These are phyloP conservation scores for Kitagawia praeruptora DNA, from an alignment of 129 eudicot genomes.

Conservation along the genomic window DNA sequence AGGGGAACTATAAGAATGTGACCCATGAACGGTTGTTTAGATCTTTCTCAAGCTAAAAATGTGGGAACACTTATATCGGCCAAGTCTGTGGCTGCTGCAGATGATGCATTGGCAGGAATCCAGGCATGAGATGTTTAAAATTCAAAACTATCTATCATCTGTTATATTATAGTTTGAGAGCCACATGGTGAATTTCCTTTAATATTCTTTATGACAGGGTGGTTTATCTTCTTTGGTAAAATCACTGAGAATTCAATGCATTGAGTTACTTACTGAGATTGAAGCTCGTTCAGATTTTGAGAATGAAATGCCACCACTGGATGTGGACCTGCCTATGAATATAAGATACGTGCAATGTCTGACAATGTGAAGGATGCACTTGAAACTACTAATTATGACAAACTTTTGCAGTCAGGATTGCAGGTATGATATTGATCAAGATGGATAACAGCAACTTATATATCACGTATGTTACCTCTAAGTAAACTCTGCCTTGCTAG, in stretches of 20 bases:
- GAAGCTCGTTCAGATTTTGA: constrained; percentile 99
- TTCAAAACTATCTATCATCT: not conserved
- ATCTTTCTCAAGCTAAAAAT: constrained; percentile 94
- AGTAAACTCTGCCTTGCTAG: not conserved
- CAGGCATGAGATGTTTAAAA: constrained; percentile 35
- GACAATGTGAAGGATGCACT: constrained; percentile 63
- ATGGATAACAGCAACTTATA: not conserved
- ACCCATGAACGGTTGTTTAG: constrained; percentile 70
- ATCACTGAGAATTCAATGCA: constrained; percentile 69
- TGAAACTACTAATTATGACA: constrained; percentile 93
- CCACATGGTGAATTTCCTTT: not conserved
- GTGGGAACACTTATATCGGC: constrained; percentile 81
- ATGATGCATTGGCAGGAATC: constrained; percentile 95
- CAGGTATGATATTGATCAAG: constrained; percentile 44
- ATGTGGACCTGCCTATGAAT: constrained; percentile 30
- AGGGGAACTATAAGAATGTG: too few relatives aligned
- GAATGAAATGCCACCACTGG: constrained; percentile 95
- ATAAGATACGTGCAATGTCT: constrained; percentile 50
- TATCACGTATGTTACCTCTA: not conserved
- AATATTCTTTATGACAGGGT: constrained; percentile 49
- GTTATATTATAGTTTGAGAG: not conserved
- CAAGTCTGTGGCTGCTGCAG: constrained; percentile 85
- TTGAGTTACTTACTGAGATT: constrained; percentile 87
- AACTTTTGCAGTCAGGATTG: constrained; percentile 82
- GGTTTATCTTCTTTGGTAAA: constrained; percentile 89